A percentile compares a stretch with the other conserved stretches of the same genome.
Evolutionary conservation across 306 rosid genomes (phyloP).

Genomic region (Inga laurina): DNA sequence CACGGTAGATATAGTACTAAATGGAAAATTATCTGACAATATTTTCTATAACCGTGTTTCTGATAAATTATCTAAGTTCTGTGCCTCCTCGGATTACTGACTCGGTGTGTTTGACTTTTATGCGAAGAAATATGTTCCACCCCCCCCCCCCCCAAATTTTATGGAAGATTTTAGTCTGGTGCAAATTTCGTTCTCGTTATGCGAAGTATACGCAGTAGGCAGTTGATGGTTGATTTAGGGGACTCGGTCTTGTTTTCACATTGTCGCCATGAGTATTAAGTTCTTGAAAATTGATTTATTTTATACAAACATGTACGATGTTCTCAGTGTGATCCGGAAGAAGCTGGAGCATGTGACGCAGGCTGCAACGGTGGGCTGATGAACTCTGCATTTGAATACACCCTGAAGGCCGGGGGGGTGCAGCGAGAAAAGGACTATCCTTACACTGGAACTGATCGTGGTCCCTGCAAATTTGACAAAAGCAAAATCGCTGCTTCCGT

Average conservation of each 20-base stretch:
- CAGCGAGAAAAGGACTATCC: conserved; percentile 79
- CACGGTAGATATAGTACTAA: background rate
- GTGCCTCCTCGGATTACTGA: background rate
- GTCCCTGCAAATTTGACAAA: conserved; percentile 83
- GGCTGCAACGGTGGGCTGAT: conserved; percentile 94
- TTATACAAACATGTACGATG: background rate
- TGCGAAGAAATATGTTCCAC: background rate
- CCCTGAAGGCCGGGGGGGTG: conserved; percentile 81
- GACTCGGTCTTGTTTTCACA: background rate
- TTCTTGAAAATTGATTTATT: background rate
- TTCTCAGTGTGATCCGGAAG: conserved; percentile 91
- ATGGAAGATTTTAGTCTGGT: background rate
- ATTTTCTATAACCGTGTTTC: background rate
- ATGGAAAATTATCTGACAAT: background rate
- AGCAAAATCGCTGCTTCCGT: conserved; percentile 67
- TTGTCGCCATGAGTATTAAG: background rate
- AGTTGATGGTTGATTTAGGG: background rate
- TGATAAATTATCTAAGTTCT: background rate
- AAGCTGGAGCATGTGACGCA: conserved; percentile 68
- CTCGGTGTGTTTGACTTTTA: background rate
- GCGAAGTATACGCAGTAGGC: background rate
- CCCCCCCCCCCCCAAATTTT: too few species aligned
- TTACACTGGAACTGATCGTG: conserved; percentile 78
- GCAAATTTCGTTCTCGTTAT: background rate
- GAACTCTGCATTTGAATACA: conserved; percentile 86